A percentile compares a stretch with the other conserved stretches of the same genome.
phyloP scores from a whole-genome alignment of 164 flowering plant genomes.

The Akebia trifoliata region DNA sequence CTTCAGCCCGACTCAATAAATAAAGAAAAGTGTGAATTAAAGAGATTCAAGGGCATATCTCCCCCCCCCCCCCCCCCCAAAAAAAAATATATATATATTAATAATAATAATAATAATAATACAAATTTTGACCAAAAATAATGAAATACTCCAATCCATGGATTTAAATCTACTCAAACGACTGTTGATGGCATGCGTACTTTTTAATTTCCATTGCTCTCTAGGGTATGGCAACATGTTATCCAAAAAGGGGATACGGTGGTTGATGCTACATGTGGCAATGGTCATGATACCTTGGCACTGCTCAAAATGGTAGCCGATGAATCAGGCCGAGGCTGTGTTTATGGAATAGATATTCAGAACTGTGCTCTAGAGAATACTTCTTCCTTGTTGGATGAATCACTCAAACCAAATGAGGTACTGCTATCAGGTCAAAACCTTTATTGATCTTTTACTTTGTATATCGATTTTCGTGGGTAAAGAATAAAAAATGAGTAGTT shows the following conservation, averaged over 20 bases:
- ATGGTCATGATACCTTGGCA: slow-evolving; percentile 84
- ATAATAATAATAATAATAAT: too few relatives aligned
- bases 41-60: too few relatives aligned
- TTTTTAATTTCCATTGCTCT: neutral
- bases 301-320: slow-evolving; percentile 68
- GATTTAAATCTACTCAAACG: too few relatives aligned
- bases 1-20: too few relatives aligned
- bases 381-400: slow-evolving; percentile 48
- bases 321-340: slow-evolving; percentile 51
- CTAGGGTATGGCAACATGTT: slow-evolving; percentile 72
- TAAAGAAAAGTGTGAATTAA: too few relatives aligned
- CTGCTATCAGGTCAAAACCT: neutral
- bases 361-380: slow-evolving; percentile 65
- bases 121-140: too few relatives aligned
- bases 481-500: neutral
- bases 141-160: too few relatives aligned
- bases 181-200: too few relatives aligned
- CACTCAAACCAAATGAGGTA: slow-evolving; percentile 47
- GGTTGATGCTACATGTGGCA: slow-evolving; percentile 97
- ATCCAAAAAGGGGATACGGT: slow-evolving; percentile 69
- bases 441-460: neutral
- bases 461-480: neutral
- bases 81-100: too few relatives aligned
- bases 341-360: slow-evolving; percentile 83
- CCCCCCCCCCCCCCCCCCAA: too few relatives aligned